phyloP scores from a whole-genome alignment of 2,329 filamentous ascomycete genomes.

The Scopulariopsis brevicaulis region DNA sequence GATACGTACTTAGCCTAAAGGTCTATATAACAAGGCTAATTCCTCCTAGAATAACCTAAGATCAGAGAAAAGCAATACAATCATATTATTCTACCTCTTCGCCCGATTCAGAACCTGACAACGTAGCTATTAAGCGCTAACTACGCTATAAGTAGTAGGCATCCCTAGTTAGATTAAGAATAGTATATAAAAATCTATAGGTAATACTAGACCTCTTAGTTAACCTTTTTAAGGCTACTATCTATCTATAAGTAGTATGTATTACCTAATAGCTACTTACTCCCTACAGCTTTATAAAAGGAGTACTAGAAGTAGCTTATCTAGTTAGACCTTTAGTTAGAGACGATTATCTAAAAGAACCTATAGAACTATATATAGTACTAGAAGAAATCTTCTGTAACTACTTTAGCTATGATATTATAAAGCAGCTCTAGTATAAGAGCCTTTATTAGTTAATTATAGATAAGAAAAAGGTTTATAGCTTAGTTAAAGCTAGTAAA shows the following conservation, averaged over 20 bases:
- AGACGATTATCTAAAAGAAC: background rate
- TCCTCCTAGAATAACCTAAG: no score
- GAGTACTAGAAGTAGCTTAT: background rate
- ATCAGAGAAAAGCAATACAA: no score
- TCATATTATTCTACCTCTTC: no score
- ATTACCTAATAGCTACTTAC: background rate
- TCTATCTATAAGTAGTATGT: constrained; percentile 2
- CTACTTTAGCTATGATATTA: background rate
- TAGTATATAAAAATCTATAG: background rate
- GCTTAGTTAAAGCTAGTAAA: background rate
- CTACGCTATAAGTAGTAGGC: background rate
- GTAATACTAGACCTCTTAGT: constrained; percentile 1
- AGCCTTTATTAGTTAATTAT: background rate
- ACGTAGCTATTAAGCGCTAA: background rate
- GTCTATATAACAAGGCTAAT: no score
- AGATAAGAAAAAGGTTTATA: background rate
- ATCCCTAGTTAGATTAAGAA: background rate
- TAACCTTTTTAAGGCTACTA: background rate
- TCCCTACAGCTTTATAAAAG: background rate
- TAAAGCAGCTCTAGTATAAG: background rate
- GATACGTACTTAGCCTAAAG: no score
- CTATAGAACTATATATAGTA: background rate
- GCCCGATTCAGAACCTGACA: no score
- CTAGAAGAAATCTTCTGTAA: background rate
- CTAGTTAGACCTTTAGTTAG: background rate